phyloP scores from a whole-genome alignment of 2,329 filamentous ascomycete genomes.

The Bimuria novae-zelandiae region DNA sequence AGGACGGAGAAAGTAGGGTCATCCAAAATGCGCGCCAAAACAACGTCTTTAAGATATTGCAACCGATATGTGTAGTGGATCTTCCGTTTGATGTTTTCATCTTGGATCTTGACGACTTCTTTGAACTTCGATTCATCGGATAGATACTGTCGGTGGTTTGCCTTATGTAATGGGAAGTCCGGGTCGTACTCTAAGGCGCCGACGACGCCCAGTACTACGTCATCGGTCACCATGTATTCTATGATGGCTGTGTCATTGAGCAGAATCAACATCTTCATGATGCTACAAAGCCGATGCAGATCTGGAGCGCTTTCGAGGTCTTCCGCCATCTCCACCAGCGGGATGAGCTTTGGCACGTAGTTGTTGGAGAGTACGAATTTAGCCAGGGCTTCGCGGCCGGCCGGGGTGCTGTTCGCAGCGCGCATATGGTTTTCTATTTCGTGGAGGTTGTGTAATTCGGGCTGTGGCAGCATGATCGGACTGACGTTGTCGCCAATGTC shows the following conservation, averaged over 20 bases:
- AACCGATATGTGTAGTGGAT: slow-evolving; percentile 96
- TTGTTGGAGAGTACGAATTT: slow-evolving; percentile 86
- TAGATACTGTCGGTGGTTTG: slow-evolving; percentile 93
- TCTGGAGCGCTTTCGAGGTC: slow-evolving; percentile 86
- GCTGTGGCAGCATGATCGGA: slow-evolving; percentile 74
- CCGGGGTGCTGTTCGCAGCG: slow-evolving; percentile 72
- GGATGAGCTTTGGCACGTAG: slow-evolving; percentile 85
- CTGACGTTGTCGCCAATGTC: slow-evolving; percentile 77
- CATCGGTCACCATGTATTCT: slow-evolving; percentile 88
- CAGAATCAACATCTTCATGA: slow-evolving; percentile 95
- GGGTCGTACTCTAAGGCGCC: slow-evolving; percentile 97
- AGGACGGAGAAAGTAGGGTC: slow-evolving; percentile 97
- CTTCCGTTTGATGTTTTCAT: slow-evolving; percentile 79
- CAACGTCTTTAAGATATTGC: slow-evolving; percentile 98
- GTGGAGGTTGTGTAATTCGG: slow-evolving; percentile 78
- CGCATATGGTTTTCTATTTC: slow-evolving; percentile 88
- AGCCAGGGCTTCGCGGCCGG: slow-evolving; percentile 81
- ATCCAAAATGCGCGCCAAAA: slow-evolving; percentile 91
- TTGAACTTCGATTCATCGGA: slow-evolving; percentile 89
- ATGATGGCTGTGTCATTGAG: slow-evolving; percentile 95
- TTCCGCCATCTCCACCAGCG: slow-evolving; percentile 85
- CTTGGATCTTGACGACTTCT: slow-evolving; percentile 91
- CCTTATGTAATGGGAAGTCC: slow-evolving; percentile 96
- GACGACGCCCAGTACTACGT: slow-evolving; percentile 87
- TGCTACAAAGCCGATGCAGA: slow-evolving; percentile 90